phyloP scores from a whole-genome alignment of 768 basidiomycete genomes.

The Tremella mesenterica region DNA sequence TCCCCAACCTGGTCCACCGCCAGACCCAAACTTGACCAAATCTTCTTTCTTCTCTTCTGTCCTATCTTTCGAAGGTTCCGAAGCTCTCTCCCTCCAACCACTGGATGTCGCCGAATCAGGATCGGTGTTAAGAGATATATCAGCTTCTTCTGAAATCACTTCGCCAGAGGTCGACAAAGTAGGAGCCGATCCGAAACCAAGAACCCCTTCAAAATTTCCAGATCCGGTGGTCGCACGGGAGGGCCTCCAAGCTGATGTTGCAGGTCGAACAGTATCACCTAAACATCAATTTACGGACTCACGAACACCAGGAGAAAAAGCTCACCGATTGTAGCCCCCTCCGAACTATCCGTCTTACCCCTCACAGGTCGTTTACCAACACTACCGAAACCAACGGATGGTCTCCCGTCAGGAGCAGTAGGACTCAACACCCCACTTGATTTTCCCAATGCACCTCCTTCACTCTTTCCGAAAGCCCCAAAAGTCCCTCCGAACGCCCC shows the following conservation, averaged over 20 bases:
- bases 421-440: slow-evolving; percentile 22
- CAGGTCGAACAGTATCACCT: slow-evolving; percentile 1
- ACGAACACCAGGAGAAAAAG: background rate
- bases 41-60: slow-evolving; percentile 13
- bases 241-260: slow-evolving; percentile 24
- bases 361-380: slow-evolving; percentile 24
- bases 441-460: slow-evolving; percentile 39
- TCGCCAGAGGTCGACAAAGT: slow-evolving; percentile 9
- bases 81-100: slow-evolving; percentile 18
- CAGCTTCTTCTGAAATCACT: background rate
- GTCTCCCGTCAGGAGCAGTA: slow-evolving; percentile 17
- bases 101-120: background rate
- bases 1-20: slow-evolving; percentile 42
- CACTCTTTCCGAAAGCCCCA: slow-evolving; percentile 40
- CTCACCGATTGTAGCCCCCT: slow-evolving; percentile 2
- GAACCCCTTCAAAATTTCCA: slow-evolving; percentile 42
- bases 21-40: slow-evolving; percentile 22
- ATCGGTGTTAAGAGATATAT: slow-evolving; percentile 1
- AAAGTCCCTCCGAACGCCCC: slow-evolving; percentile 4
- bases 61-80: slow-evolving; percentile 1
- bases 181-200: slow-evolving; percentile 32
- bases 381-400: slow-evolving; percentile 32
- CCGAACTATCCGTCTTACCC: slow-evolving; percentile 22
- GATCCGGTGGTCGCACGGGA: slow-evolving; percentile 27
- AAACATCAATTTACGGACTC: background rate